Conservation (phyloP, 2,329 filamentous ascomycete genomes). For the Colletotrichum sidae region DNA sequence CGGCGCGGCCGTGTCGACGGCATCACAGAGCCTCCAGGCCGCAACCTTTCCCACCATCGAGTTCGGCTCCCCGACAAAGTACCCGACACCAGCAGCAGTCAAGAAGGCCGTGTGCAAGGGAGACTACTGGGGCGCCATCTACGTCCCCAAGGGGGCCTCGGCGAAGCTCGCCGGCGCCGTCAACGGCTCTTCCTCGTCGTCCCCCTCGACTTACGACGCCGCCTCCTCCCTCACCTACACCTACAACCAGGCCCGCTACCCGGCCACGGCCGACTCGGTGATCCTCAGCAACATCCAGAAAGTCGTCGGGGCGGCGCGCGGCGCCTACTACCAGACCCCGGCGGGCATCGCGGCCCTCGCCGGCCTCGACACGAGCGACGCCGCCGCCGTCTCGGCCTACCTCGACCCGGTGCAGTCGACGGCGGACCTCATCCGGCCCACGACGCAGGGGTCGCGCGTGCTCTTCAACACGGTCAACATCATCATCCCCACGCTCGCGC, state of each 20-base stretch:
- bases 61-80: constrained; percentile 42
- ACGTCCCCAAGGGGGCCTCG: constrained; percentile 47
- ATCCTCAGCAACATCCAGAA: constrained; percentile 45
- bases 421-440: constrained; percentile 45
- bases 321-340: constrained; percentile 42
- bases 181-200: constrained; percentile 36
- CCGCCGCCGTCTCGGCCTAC: constrained; percentile 44
- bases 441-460: constrained; percentile 47
- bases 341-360: constrained; percentile 36
- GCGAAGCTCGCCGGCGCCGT: constrained; percentile 45
- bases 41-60: constrained; percentile 47
- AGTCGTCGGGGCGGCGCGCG: constrained; percentile 42
- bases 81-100: constrained; percentile 42
- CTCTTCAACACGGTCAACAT: constrained; percentile 54
- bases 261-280: constrained; percentile 44
- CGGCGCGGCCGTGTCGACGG: constrained; percentile 46
- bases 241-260: constrained; percentile 52
- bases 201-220: constrained; percentile 46
- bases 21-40: constrained; percentile 48
- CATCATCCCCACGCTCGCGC: constrained; percentile 48
- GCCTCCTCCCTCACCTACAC: constrained; percentile 47
- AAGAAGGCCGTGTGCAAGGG: constrained; percentile 49
- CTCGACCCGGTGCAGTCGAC: constrained; percentile 48
- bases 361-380: constrained; percentile 40
- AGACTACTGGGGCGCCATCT: constrained; percentile 52